phyloP scores from a whole-genome alignment of 2,329 filamentous ascomycete species.

The Fusarium ambrosium region DNA sequence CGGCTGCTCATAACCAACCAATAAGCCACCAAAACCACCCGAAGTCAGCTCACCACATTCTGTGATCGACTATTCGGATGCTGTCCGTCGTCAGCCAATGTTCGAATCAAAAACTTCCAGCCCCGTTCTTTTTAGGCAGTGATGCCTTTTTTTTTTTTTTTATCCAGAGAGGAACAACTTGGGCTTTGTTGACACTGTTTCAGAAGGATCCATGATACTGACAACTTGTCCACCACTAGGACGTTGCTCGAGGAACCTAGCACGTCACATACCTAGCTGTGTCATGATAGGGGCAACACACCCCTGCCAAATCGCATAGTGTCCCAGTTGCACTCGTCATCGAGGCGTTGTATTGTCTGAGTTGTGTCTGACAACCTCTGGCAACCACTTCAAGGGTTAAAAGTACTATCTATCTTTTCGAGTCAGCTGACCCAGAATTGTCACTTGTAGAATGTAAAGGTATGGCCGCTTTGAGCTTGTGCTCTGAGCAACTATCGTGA shows the following conservation, averaged over 20 bases:
- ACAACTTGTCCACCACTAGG: background rate
- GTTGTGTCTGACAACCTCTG: slow-evolving; percentile 16
- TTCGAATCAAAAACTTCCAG: slow-evolving; percentile 3
- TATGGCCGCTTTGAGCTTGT: background rate
- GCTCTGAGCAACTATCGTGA: background rate
- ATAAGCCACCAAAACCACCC: slow-evolving; percentile 29
- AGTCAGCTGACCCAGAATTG: background rate
- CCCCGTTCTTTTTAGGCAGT: background rate
- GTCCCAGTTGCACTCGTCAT: slow-evolving; percentile 37
- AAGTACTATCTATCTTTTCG: background rate
- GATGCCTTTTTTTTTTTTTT: background rate
- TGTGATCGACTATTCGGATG: slow-evolving; percentile 4
- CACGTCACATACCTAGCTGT: slow-evolving; percentile 31
- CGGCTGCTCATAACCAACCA: slow-evolving; percentile 36
- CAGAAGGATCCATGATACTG: background rate
- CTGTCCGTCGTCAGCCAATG: slow-evolving; percentile 12
- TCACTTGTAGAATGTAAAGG: background rate
- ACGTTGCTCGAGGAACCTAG: slow-evolving; percentile 40
- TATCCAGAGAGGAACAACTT: background rate
- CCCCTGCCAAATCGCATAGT: background rate
- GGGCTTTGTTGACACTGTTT: slow-evolving; percentile 15
- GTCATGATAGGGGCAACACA: background rate
- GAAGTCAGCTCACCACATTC: slow-evolving; percentile 37
- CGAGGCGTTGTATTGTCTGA: slow-evolving; percentile 16
- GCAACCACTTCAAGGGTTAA: slow-evolving; percentile 5